These are phyloP conservation scores for Haplosporangium gracile DNA, from an alignment of 192 early-diverging fungal genomes.

Conservation along the genomic window DNA sequence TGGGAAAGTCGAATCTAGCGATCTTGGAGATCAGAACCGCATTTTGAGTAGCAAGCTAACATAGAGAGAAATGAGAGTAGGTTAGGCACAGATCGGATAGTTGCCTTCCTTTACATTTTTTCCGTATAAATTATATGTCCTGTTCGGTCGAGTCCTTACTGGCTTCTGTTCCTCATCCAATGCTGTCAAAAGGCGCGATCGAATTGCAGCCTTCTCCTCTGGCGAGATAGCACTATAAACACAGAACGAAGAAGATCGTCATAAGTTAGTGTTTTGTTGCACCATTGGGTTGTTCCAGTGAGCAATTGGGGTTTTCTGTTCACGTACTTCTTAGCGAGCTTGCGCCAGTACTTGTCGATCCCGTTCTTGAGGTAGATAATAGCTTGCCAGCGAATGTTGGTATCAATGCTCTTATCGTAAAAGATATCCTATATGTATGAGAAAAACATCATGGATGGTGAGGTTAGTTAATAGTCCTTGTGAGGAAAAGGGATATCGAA, in stretches of 20 bases:
- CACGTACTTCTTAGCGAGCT: constrained; percentile 72
- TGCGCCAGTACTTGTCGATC: constrained; percentile 92
- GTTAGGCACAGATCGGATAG: not conserved
- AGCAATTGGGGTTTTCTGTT: not conserved
- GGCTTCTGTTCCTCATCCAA: constrained; percentile 79
- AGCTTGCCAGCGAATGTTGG: constrained; percentile 78
- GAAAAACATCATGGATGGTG: not conserved
- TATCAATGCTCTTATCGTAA: constrained; percentile 73
- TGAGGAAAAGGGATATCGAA: not conserved
- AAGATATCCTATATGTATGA: constrained; percentile 75
- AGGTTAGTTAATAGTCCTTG: not conserved
- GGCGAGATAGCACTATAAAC: constrained; percentile 69
- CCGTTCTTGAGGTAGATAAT: constrained; percentile 91
- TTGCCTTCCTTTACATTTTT: not conserved
- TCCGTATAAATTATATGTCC: not conserved
- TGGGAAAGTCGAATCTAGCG: constrained; percentile 88
- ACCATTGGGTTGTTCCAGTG: not conserved
- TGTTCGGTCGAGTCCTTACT: constrained; percentile 44
- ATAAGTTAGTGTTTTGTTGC: not conserved
- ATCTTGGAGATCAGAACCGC: constrained; percentile 85
- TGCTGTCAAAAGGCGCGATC: constrained; percentile 70
- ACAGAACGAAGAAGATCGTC: not conserved
- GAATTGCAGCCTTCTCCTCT: constrained; percentile 81
- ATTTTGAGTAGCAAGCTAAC: constrained; percentile 78
- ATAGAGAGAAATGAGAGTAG: not conserved